Evolutionary conservation across 139 green algal genomes (phyloP).

Genomic region (Volvox africanus): DNA sequence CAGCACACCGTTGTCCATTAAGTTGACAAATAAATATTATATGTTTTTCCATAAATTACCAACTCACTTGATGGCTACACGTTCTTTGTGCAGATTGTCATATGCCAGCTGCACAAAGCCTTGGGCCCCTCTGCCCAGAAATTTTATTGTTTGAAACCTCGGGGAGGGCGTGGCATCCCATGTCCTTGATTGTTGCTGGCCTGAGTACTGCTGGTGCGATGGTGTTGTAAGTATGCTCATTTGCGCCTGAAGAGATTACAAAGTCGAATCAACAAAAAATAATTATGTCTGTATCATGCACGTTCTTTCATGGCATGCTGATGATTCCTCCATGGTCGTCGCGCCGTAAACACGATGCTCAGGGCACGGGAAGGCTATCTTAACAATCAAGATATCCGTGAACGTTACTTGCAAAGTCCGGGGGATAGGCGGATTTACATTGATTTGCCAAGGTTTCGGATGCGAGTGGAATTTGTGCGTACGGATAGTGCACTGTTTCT

Average conservation of each 20-base stretch:
- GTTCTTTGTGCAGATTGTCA: constrained; percentile 27
- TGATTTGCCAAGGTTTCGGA: too few relatives aligned
- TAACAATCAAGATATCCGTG: too few relatives aligned
- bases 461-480: too few relatives aligned
- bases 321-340: too few relatives aligned
- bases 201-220: neutral
- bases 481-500: too few relatives aligned
- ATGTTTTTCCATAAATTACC: neutral
- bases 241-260: neutral
- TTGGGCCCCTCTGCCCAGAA: constrained; percentile 36
- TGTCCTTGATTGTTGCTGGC: neutral
- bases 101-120: constrained; percentile 44
- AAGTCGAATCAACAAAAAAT: too few relatives aligned
- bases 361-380: too few relatives aligned
- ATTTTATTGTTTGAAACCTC: constrained; percentile 32
- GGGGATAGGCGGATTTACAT: too few relatives aligned
- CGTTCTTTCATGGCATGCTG: too few relatives aligned
- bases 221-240: neutral
- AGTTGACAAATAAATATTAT: neutral
- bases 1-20: neutral
- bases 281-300: too few relatives aligned
- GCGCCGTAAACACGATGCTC: too few relatives aligned
- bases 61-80: constrained; percentile 51
- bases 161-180: neutral
- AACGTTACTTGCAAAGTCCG: too few relatives aligned